Conservation (phyloP, 1,284 basidiomycete genomes). For the Spongispora temasekensis region DNA sequence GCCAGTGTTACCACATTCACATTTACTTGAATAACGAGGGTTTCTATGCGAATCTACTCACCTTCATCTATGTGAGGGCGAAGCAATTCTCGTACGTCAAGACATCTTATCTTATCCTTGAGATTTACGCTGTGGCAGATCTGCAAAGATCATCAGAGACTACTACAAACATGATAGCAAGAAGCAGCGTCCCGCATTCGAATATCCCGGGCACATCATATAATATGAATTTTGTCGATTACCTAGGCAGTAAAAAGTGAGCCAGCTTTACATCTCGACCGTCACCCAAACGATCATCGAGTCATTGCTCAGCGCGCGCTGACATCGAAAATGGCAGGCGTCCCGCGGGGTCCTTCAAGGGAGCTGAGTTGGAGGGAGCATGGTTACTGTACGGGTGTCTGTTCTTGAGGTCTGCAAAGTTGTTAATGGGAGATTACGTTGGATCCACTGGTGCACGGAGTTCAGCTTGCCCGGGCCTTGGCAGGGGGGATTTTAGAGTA, state of each 20-base stretch:
- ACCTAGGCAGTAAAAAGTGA: conserved; percentile 45
- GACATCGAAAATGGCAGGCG: conserved; percentile 31
- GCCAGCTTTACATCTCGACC: neutral
- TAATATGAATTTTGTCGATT: conserved; percentile 43
- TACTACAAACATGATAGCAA: conserved; percentile 39
- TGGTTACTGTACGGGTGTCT: conserved; percentile 35
- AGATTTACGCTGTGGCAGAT: conserved; percentile 45
- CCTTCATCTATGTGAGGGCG: too few species aligned
- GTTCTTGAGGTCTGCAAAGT: conserved; percentile 31
- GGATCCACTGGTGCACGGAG: too few species aligned
- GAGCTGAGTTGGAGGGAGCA: conserved; percentile 40
- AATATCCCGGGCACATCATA: conserved; percentile 41
- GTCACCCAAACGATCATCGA: conserved; percentile 28
- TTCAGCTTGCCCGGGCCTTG: too few species aligned
- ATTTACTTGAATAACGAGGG: conserved; percentile 25
- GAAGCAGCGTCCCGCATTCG: conserved; percentile 36
- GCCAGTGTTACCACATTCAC: conserved; percentile 29
- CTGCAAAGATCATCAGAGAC: conserved; percentile 35
- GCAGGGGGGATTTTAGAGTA: too few species aligned
- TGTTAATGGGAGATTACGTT: conserved; percentile 30
- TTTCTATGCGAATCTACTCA: conserved; percentile 13
- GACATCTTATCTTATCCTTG: conserved; percentile 49
- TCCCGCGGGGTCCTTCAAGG: conserved; percentile 32
- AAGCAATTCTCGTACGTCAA: conserved; percentile 15
- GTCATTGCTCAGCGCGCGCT: conserved; percentile 36